These are phyloP conservation scores for Chaetomium strumarium DNA, from an alignment of 2,329 filamentous ascomycete species.

Conservation along the genomic window DNA sequence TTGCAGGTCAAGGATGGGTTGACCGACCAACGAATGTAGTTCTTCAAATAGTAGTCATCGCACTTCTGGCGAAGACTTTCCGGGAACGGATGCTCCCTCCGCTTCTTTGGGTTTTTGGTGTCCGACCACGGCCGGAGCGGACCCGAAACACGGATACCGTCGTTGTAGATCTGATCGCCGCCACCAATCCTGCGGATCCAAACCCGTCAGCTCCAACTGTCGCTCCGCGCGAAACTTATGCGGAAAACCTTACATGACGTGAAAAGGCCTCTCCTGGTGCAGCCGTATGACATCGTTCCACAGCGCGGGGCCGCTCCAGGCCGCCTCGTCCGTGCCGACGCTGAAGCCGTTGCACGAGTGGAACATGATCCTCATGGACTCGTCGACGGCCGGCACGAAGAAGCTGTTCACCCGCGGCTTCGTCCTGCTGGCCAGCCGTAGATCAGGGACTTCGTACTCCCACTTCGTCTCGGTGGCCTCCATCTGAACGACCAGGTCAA, in stretches of 20 bases:
- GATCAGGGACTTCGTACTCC: slow-evolving; percentile 66
- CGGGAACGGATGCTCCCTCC: slow-evolving; percentile 71
- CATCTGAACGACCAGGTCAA: slow-evolving; percentile 75
- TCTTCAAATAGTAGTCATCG: slow-evolving; percentile 85
- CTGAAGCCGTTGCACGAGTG: slow-evolving; percentile 98
- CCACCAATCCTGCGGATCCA: slow-evolving; percentile 65
- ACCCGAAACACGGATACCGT: slow-evolving; percentile 78
- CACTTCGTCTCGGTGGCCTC: slow-evolving; percentile 64
- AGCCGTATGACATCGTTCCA: slow-evolving; percentile 90
- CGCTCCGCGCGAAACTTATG: too few relatives aligned
- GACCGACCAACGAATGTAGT: slow-evolving; percentile 67
- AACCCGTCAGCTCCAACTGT: background rate
- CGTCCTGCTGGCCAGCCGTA: slow-evolving; percentile 54
- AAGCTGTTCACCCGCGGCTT: slow-evolving; percentile 63
- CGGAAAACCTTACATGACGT: slow-evolving; percentile 62
- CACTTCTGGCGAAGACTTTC: slow-evolving; percentile 74
- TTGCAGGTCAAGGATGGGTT: background rate
- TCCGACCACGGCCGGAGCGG: slow-evolving; percentile 78
- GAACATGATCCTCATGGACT: slow-evolving; percentile 98
- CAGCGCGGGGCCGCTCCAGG: slow-evolving; percentile 83
- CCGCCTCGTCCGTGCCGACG: slow-evolving; percentile 74
- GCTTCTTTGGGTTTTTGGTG: slow-evolving; percentile 76
- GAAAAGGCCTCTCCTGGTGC: slow-evolving; percentile 76
- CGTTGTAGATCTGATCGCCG: slow-evolving; percentile 95
- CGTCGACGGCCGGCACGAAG: slow-evolving; percentile 73